Evolutionary conservation across 768 basidiomycete species (phyloP).

Genomic region (Naganishia vishniacii): DNA sequence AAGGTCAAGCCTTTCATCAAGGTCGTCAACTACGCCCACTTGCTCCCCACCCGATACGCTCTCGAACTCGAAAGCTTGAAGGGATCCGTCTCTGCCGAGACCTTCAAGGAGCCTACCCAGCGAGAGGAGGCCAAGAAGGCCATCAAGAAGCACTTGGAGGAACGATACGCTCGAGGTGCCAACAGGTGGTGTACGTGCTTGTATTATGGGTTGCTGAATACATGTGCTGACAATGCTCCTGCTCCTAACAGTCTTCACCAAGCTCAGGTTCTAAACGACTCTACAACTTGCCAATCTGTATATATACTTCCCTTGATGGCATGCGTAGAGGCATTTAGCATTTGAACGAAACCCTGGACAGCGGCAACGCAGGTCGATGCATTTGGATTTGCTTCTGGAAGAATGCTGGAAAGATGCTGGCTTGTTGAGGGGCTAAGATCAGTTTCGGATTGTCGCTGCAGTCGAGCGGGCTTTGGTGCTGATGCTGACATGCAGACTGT

Average conservation of each 20-base stretch:
- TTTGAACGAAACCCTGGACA: slow-evolving; percentile 9
- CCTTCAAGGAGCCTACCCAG: slow-evolving; percentile 95
- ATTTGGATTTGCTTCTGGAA: neutral
- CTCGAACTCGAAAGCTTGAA: slow-evolving; percentile 94
- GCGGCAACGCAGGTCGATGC: neutral
- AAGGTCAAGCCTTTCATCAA: slow-evolving; percentile 99
- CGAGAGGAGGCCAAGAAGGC: slow-evolving; percentile 91
- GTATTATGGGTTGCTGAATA: neutral
- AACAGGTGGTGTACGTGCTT: slow-evolving; percentile 73
- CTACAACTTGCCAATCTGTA: slow-evolving; percentile 21
- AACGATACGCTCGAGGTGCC: slow-evolving; percentile 86
- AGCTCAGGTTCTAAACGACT: slow-evolving; percentile 46
- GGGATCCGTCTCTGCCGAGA: slow-evolving; percentile 73
- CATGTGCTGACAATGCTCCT: neutral
- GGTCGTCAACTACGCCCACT: slow-evolving; percentile 98
- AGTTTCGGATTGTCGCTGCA: too few species aligned
- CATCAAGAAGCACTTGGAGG: slow-evolving; percentile 94
- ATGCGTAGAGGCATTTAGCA: slow-evolving; percentile 17
- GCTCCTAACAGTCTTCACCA: slow-evolving; percentile 45
- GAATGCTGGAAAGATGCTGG: too few species aligned
- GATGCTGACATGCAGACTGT: too few species aligned
- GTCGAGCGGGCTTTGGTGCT: too few species aligned
- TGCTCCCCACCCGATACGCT: slow-evolving; percentile 98
- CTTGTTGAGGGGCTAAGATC: too few species aligned
- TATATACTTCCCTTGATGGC: slow-evolving; percentile 23